Base-by-base conservation (phyloP, 129 eudicot species). In the Cynara cardunculus region DNA sequence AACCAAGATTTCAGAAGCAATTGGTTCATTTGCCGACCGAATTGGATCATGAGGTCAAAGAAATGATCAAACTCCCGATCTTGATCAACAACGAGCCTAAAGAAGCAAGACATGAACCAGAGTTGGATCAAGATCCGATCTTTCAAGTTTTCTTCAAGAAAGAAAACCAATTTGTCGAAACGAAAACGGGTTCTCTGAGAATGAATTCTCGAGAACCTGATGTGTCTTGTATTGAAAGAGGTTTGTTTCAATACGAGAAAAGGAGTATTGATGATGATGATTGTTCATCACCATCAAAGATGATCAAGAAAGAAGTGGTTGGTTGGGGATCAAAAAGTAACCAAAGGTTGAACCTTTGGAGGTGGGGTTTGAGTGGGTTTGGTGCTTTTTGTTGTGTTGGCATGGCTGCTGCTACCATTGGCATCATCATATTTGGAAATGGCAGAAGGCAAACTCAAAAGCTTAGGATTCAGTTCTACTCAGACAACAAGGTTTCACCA, bases 371-470 rank as follows among this genome's bases (percentile, higher is more conserved):
- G 30, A 83, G 70, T 62, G 93, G 98, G 16, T 73, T 94, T 74
- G 97, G 97, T 70, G 94, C 91, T 53, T 79, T 88, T 77, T 91
- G 93, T 79, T 88, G 92, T 16, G 83, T 94, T 78, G 98, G 98
- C 46, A 88, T 91, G 79, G 91, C 90, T 82, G 91, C 89, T 74
- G 96, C 93, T 10, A 87, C 93, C n/a, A 73, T 94, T 74, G 84
- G 93, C 83, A 80, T 94, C 81, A 79, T 91, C 68, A 49, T 90
- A 30, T 67, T 83, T 39, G 88, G 89, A 61, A 88, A 79, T 74
- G 80, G 88, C 66, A 87, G 68, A 49, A 81, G 39, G 65, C 81
- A 91, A 21, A 71, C 69, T 53, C 89, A 82, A 41, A 92, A 90
- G 83, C 86, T 94, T 69, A 87, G 67, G 68, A 87, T 91, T 78